Evolutionary conservation across 2,329 filamentous ascomycete genomes (phyloP), one percentile per base, ranked within the genome.

Genomic region (Fusarium nurragi): DNA sequence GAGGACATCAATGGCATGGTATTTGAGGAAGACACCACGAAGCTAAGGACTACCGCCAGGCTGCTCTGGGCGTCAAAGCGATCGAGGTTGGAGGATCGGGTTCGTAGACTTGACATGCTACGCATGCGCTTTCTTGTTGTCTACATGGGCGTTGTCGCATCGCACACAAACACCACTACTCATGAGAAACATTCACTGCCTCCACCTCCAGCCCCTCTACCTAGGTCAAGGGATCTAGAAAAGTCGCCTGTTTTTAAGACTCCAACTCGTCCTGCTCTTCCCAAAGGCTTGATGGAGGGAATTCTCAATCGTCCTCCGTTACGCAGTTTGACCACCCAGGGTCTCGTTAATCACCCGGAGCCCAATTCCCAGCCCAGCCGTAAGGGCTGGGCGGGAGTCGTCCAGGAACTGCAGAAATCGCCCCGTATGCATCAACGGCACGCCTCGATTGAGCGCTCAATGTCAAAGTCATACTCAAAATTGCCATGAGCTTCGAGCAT

Each of bases 101-200:
- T 89, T 51, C 81, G 84, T 53, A 79, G 86, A 43, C 77, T 89
- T 37, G 87, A 89, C 67, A 75, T 88, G 69, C 73, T 89, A 71
- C 81, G 87, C 72, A 88, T 88, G 85, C 83, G 87, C 60, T 89
- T 89, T 71, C 76, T 89, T 28, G 85, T 88, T 32, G 80, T 88
- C 34, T 88, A 88, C 74, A 85, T 89, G 84, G 84, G 86, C 64
- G 82, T 88, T 60, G 80, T 89, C 50, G 73, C 77, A 32, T 75
- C 75, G 48, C 69, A 71, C 50, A 51, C 62, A 21, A 59, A 69
- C 39, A 51, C 58, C 37, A 30, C 75, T 47, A 68, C 69, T 43
- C 70, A 74, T 32, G 75, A 76, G 49, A 80, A 77, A 58, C 72
- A 77, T 34, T 50, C 47, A 40, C 28, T 69, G 6, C 37, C 50